A percentile compares a stretch with the other conserved stretches of the same genome.
Conservation (phyloP, 208 protist species). For the Acanthamoeba lugdunensis region DNA sequence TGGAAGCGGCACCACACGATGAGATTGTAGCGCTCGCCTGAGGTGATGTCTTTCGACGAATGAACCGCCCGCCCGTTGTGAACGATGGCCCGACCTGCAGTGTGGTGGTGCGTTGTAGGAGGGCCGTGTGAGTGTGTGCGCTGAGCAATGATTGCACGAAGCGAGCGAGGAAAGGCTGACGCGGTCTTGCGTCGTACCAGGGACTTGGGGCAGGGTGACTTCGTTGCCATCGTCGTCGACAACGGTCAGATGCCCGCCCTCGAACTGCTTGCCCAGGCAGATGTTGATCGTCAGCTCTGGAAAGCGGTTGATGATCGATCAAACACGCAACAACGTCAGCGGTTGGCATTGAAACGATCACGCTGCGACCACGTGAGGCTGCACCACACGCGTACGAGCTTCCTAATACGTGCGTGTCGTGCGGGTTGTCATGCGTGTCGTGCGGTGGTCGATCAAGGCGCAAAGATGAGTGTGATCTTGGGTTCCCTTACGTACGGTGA, state of each 20-base stretch:
- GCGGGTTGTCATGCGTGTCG: too few relatives aligned
- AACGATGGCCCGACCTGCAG: neutral
- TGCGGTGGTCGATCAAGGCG: neutral
- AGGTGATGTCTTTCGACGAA: neutral
- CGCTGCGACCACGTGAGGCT: too few relatives aligned
- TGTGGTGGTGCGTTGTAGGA: neutral
- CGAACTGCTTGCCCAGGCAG: neutral
- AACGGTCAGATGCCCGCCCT: neutral
- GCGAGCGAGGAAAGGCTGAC: too few relatives aligned
- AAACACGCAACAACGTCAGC: too few relatives aligned
- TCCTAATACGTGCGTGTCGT: neutral
- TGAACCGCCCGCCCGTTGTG: neutral
- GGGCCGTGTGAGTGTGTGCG: neutral
- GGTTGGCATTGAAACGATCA: too few relatives aligned
- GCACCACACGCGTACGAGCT: too few relatives aligned
- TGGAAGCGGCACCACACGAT: neutral
- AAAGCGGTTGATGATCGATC: too few relatives aligned
- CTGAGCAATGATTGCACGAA: too few relatives aligned
- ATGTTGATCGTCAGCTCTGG: slow-evolving; percentile 15
- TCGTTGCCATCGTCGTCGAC: neutral
- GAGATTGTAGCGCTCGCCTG: neutral
- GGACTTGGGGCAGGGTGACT: neutral
- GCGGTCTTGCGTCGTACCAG: neutral
- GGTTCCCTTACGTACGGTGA: neutral
- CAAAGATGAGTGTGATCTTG: too few relatives aligned